Evolutionary conservation across 23 red algal genomes (phyloP).

Genomic region (Chondrus crispus): DNA sequence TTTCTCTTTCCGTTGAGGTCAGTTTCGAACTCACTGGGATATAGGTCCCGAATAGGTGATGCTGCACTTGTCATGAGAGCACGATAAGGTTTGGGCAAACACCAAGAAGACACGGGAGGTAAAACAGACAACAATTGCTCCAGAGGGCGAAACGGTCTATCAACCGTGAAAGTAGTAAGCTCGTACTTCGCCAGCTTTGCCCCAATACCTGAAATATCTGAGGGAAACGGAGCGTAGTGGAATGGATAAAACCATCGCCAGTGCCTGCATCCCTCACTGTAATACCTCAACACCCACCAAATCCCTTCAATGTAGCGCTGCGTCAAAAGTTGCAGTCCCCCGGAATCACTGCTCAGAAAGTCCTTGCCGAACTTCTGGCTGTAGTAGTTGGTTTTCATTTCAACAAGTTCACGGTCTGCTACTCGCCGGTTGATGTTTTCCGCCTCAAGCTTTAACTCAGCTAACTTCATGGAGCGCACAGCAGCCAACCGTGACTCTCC

Average conservation of each 20-base stretch:
- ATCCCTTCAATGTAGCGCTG: slow-evolving; percentile 79
- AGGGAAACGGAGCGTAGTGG: slow-evolving; percentile 93
- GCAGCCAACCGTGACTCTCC: too few relatives aligned
- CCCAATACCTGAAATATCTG: slow-evolving; percentile 67
- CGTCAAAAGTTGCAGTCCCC: slow-evolving; percentile 11
- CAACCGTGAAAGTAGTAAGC: slow-evolving; percentile 8
- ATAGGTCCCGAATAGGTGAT: slow-evolving; percentile 81
- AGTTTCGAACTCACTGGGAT: slow-evolving; percentile 78
- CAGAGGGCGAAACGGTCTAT: slow-evolving; percentile 75
- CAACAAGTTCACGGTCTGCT: neutral
- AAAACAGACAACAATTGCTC: slow-evolving; percentile 90
- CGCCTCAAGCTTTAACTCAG: slow-evolving; percentile 2
- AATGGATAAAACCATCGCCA: slow-evolving; percentile 99
- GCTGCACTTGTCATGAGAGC: slow-evolving; percentile 62
- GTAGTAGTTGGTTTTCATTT: slow-evolving; percentile 70
- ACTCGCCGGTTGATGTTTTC: neutral
- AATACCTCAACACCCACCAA: slow-evolving; percentile 88
- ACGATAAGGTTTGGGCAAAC: slow-evolving; percentile 76
- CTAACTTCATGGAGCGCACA: neutral
- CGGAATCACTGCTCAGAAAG: neutral
- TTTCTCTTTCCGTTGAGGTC: slow-evolving; percentile 93
- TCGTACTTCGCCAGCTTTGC: slow-evolving; percentile 18
- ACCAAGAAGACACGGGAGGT: slow-evolving; percentile 71
- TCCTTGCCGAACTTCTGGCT: slow-evolving; percentile 55
- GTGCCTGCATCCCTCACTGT: slow-evolving; percentile 72